Base-by-base conservation (phyloP, 2,329 filamentous ascomycete genomes). In the Zarea fungicola region DNA sequence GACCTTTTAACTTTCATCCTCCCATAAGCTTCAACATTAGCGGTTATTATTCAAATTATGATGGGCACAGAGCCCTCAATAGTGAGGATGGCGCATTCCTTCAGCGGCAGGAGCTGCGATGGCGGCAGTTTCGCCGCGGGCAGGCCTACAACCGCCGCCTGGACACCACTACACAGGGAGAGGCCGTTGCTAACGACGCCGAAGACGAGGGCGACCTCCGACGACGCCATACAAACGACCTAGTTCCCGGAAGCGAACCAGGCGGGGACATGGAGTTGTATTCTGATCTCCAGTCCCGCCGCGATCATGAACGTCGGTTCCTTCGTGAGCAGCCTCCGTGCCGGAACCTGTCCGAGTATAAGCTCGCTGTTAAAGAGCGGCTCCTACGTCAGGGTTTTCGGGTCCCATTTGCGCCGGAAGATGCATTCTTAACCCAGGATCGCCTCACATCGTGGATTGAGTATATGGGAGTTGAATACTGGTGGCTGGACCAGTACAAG, bases 131-230 rank as follows among this genome's bases (percentile, higher is more conserved):
- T 4, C 21, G 13, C 3, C 45, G 36, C 11, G 41, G 26, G 23
- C 45, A 48, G 29, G 21, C 28, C 6, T 16, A 35, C 29, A 34
- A 35, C 13, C 45, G 36, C 21, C n/a, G n/a, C 22, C 7, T 35
- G 1, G 89, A 93, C 32, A 88, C 85, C 0, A 83, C 76, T n/a
- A n/a, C n/a, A n/a, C n/a, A n/a, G 50, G 88, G 93, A 67, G 82
- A 83, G 59, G 93, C 88, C 0, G 68, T 95, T 52, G 81, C 81
- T 44, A 95, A 95, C 66, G 89, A 13, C 19, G 36, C 21, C 5
- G 41, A 41, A 21, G n/a, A 10, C 2, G 44, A 34, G 11, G 35
- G 42, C 32, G 31, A 34, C 42, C 11, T 28, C 13, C n/a, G 25
- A 23, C 23, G 42, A n/a, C 11, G 10, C 10, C 13, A n/a, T n/a